These are phyloP conservation scores for Arxiozyma bovina DNA, from an alignment of 1,139 yeast species.

Conservation along the genomic window DNA sequence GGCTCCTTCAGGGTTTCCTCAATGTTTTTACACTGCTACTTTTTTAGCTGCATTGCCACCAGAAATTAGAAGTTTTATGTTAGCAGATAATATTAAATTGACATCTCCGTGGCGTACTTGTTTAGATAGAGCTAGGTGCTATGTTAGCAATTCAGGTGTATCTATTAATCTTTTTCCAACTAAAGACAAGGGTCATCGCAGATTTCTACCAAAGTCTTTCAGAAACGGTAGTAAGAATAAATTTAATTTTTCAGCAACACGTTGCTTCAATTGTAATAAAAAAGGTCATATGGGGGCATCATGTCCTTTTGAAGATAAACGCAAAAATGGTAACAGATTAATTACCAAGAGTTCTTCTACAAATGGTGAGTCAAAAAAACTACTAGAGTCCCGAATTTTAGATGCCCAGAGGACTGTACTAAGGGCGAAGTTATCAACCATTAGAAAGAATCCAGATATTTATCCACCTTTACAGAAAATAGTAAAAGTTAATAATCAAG, in stretches of 20 bases:
- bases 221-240: not conserved
- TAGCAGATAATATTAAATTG: not conserved
- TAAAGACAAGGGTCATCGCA: not conserved
- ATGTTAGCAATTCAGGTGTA: not conserved
- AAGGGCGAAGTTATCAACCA: not conserved
- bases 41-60: not conserved
- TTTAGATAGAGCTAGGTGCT: not conserved
- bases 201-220: not conserved
- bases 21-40: not conserved
- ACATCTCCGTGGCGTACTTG: not conserved
- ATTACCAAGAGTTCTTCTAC: not conserved
- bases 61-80: not conserved
- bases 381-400: not conserved
- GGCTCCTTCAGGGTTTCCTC: not conserved
- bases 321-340: not conserved
- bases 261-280: not conserved
- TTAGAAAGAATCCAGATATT: not conserved
- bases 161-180: not conserved
- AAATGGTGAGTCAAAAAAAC: not conserved
- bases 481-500: not conserved
- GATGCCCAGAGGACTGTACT: not conserved
- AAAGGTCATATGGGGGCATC: not conserved
- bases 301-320: not conserved
- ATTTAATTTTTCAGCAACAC: not conserved
- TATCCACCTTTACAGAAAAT: not conserved